Base-by-base conservation (phyloP, 2,329 filamentous ascomycete genomes). In the Penicillium sp. region DNA sequence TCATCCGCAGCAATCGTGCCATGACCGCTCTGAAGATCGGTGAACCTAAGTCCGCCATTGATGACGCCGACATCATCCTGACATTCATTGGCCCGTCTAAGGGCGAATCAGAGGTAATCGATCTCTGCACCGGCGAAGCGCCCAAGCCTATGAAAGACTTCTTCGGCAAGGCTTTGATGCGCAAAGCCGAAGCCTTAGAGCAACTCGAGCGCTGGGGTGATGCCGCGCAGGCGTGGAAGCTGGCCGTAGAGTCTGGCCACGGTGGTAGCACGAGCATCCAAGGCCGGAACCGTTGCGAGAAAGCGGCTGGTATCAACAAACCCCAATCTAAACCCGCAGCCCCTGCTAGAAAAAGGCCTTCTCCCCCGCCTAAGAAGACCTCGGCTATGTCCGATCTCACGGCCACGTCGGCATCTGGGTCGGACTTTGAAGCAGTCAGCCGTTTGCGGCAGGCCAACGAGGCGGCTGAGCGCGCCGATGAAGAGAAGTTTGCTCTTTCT, bases 121-220 rank as follows among this genome's bases (percentile, higher is more conserved):
- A 88, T 21, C 80, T 96, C 0, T 82, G 81, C 25, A 82, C 81
- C 23, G 80, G 81, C n/a, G 83, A 86, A 35, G 82, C 88, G 56
- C 79, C 80, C 21, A 94, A 95, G 65, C 89, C 93, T 48, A 96
- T 99, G 90, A 89, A 86, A 62, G 93, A 96, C 19, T 90, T 96
- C 61, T 97, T 89, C 70, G 93, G 91, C 53, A 99, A 97, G 75
- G 93, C 93, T 0, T 79, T 97, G 31, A 93, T 90, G 77, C 89
- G 94, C 54, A 97, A 97, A 78, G 94, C 94, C 0, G 94, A 99
- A 76, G 94, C 92, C 1, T 81, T 97, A 8, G 94, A 99, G 74
- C 89, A 96, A 71, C 89, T 99, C 81, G 94, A 99, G 77, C 91
- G 89, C 71, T 99, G 93, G 93, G 77, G 79, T 3, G 93, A 97